Evolutionary conservation across 495 filamentous ascomycete genomes (phyloP).

Genomic region (Gamarada debralockiae): DNA sequence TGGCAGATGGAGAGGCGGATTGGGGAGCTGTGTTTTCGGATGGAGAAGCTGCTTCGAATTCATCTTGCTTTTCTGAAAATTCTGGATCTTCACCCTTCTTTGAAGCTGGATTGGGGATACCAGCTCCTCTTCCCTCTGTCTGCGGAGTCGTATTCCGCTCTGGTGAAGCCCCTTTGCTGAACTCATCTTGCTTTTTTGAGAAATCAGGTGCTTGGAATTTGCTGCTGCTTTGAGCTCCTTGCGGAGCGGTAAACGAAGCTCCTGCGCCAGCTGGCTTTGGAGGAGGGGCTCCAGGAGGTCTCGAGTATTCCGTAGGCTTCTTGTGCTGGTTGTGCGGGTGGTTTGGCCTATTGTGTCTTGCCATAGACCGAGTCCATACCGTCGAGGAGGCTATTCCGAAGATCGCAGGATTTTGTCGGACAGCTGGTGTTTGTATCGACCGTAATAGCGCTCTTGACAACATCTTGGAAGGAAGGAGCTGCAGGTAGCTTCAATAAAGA

Average conservation of each 20-base stretch:
- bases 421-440: constrained; percentile 16
- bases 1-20: constrained; percentile 24
- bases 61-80: constrained; percentile 38
- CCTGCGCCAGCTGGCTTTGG: constrained; percentile 3
- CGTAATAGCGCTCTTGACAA: constrained; percentile 17
- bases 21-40: constrained; percentile 33
- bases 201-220: constrained; percentile 8
- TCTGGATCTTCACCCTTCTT: too few species aligned
- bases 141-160: too few species aligned
- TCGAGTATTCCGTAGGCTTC: constrained; percentile 37
- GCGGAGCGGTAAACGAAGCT: constrained; percentile 1
- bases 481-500: constrained; percentile 24
- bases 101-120: too few species aligned
- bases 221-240: neutral
- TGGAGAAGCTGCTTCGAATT: constrained; percentile 40
- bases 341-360: constrained; percentile 18
- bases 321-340: constrained; percentile 25
- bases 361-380: constrained; percentile 23
- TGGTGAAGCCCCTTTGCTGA: constrained; percentile 22
- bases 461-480: constrained; percentile 13
- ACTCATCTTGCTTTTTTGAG: constrained; percentile 3
- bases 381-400: constrained; percentile 19
- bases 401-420: constrained; percentile 11
- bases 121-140: too few species aligned
- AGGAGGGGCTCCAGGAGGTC: constrained; percentile 26